These are phyloP conservation scores for Elsinoe arachidis DNA, from an alignment of 2,329 filamentous ascomycete genomes.

Conservation along the genomic window DNA sequence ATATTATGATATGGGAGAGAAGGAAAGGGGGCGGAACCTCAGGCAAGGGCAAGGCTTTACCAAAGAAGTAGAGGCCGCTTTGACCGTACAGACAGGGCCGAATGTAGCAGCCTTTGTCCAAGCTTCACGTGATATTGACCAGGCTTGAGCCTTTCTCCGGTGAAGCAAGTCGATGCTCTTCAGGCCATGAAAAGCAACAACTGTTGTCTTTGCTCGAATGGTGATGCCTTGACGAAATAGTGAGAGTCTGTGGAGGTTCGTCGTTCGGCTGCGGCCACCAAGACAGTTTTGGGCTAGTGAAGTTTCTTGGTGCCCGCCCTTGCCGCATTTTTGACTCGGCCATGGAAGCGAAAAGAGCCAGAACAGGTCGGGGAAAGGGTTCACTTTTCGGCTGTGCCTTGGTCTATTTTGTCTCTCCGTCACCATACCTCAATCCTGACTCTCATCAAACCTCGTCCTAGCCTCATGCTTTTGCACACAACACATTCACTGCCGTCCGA, in stretches of 20 bases:
- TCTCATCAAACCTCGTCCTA: neutral
- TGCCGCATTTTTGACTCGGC: constrained; percentile 4
- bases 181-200: neutral
- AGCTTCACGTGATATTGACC: constrained; percentile 1
- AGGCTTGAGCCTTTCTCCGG: neutral
- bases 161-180: neutral
- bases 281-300: neutral
- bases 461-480: neutral
- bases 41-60: constrained; percentile 31
- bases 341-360: constrained; percentile 4
- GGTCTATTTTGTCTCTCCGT: neutral
- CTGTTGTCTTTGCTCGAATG: neutral
- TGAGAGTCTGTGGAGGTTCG: neutral
- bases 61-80: constrained; percentile 10
- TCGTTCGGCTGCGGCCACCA: constrained; percentile 1
- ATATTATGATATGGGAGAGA: constrained; percentile 93
- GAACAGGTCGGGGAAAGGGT: constrained; percentile 9
- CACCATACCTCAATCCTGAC: neutral
- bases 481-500: neutral
- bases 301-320: neutral
- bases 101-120: constrained; percentile 9
- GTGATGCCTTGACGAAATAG: neutral
- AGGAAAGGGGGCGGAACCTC: constrained; percentile 46
- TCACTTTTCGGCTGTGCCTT: neutral
- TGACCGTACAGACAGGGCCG: neutral